A percentile compares a stretch with the other conserved stretches of the same genome.
Evolutionary conservation across 108 stramenopile genomes (phyloP).

Genomic region (Pseudonitzschia multistriata): DNA sequence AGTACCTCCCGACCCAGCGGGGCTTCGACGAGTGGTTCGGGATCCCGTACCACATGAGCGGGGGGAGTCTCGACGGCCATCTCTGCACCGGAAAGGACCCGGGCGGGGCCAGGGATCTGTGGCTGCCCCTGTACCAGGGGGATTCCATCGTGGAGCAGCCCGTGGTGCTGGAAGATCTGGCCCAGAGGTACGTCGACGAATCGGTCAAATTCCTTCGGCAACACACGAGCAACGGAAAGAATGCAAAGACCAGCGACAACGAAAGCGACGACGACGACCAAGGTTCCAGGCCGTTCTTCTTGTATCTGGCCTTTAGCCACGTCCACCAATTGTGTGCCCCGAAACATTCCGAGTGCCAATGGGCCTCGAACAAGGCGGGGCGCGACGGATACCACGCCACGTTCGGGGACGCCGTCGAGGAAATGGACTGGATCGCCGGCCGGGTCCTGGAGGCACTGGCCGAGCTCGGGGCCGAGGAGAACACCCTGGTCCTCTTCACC

Average conservation of each 20-base stretch:
- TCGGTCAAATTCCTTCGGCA: conserved; percentile 37
- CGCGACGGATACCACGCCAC: conserved; percentile 22
- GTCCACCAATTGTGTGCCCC: conserved; percentile 75
- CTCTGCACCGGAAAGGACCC: conserved; percentile 49
- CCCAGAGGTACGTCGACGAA: conserved; percentile 36
- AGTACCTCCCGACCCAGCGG: conserved; percentile 61
- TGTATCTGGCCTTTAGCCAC: conserved; percentile 66
- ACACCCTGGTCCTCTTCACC: conserved; percentile 64
- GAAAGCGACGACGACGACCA: background rate
- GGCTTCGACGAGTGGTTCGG: conserved; percentile 84
- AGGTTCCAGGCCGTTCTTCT: conserved; percentile 72
- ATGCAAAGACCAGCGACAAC: background rate
- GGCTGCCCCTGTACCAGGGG: conserved; percentile 61
- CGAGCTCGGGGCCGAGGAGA: conserved; percentile 22
- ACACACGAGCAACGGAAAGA: background rate
- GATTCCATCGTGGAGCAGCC: conserved; percentile 60
- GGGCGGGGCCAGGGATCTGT: conserved; percentile 31
- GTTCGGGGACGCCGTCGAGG: conserved; percentile 62
- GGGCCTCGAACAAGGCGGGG: conserved; percentile 10
- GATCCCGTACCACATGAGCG: conserved; percentile 74
- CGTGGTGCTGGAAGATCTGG: conserved; percentile 44
- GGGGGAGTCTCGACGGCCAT: conserved; percentile 61
- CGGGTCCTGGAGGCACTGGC: conserved; percentile 33
- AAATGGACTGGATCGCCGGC: conserved; percentile 73
- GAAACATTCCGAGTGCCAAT: conserved; percentile 51